Base-by-base conservation (phyloP, 345 rosid genomes). In the Excoecaria cochinchinensis region DNA sequence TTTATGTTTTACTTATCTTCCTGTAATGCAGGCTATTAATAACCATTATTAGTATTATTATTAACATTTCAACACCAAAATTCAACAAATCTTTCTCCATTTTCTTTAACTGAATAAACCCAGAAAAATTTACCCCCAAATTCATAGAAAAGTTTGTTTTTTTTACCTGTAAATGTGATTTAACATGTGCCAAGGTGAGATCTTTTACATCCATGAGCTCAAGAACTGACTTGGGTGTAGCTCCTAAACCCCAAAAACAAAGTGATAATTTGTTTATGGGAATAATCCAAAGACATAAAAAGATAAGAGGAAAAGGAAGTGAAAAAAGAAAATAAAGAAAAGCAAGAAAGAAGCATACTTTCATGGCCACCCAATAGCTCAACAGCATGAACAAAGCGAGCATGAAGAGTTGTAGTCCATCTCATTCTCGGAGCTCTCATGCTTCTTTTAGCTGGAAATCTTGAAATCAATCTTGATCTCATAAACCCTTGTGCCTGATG, bases 201-300 rank as follows among this genome's bases (percentile, higher is more conserved):
- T 94, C 98, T 86, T 94, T 93, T 62, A 94, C 97, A 94, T 94
- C 97, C 98, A 94, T 94, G 25, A 94, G 91, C 87, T 94, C 98
- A 75, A 94, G 98, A 70, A 94, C 98, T 79, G 97, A 92, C 82
- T 94, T 94, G 74, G 98, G 98, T 66, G 98, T 94, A 74, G 98
- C 97, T 82, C 98, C 98, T 83, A 75, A 72, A 70, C 71, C 79
- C 74, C 68, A 60, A 39, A 65, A 78, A 55, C 59, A 72, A 73
- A 60, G 36, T 31, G 31, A 31, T 31, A 31, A 31, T 0, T 0
- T 31, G n/a, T n/a, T n/a, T n/a, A n/a, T n/a, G n/a, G n/a, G n/a
- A n/a, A n/a, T n/a, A n/a, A n/a, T n/a, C n/a, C n/a, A n/a, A n/a
- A n/a, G n/a, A n/a, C n/a, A n/a, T n/a, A n/a, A 72, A 66, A 24